Conservation (phyloP, 257 asterid genomes). For the Jasminum sambac region DNA sequence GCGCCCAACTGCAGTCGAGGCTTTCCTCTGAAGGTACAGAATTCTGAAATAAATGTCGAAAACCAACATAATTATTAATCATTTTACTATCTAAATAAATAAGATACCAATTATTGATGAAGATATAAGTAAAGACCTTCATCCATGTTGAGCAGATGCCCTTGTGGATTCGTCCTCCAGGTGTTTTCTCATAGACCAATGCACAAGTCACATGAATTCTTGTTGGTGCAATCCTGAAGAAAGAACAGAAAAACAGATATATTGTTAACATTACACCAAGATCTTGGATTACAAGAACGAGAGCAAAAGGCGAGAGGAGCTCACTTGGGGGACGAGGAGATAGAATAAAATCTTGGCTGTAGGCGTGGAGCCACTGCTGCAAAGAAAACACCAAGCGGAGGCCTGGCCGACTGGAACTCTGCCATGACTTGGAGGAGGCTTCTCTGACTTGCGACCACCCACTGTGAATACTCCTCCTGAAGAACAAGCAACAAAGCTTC, state of each 20-base stretch:
- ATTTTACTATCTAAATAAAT: conserved; percentile 2
- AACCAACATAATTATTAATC: background rate
- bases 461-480: conserved; percentile 87
- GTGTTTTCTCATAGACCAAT: conserved; percentile 76
- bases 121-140: conserved; percentile 54
- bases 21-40: conserved; percentile 75
- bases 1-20: conserved; percentile 74
- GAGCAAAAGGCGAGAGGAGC: conserved; percentile 13
- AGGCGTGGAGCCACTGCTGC: conserved; percentile 90
- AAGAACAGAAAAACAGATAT: background rate
- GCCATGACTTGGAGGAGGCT: conserved; percentile 91
- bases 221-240: conserved; percentile 62
- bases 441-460: conserved; percentile 76
- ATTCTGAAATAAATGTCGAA: conserved; percentile 51
- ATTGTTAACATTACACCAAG: background rate
- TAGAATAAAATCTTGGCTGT: conserved; percentile 90
- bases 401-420: conserved; percentile 82
- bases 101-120: conserved; percentile 11
- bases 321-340: conserved; percentile 92
- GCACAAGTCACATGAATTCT: conserved; percentile 94
- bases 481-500: conserved; percentile 3
- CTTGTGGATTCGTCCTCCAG: conserved; percentile 85
- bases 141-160: conserved; percentile 99
- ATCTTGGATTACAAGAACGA: background rate
- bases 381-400: conserved; percentile 91